Base-by-base conservation (phyloP, 2,329 filamentous ascomycete genomes). In the Verticillium klebahnii region DNA sequence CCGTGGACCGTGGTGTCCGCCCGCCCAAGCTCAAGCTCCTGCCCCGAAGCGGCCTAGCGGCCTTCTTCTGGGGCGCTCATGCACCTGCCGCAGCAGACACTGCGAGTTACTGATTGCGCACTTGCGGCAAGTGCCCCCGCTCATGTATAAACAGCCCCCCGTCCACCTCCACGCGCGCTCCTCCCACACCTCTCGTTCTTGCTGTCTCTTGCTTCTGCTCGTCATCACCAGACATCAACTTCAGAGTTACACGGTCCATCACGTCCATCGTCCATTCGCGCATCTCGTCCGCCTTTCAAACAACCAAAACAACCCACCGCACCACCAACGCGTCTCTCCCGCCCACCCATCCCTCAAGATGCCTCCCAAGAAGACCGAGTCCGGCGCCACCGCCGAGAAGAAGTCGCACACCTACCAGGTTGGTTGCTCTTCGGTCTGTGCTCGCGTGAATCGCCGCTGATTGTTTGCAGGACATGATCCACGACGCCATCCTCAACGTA, bases 401-500 rank as follows among this genome's bases (percentile, higher is more conserved):
- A 69, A 74, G 69, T 72, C 76, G 66, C 83, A 86, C 71, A 82
- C 81, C 66, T 87, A 87, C 76, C 84, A 86, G 81, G 84, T 86
- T 73, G 69, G 82, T 76, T 68, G 32, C 64, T 39, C 62, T 23
- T 2, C 63, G 56, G 58, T 19, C 64, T 67, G 64, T 58, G 37
- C 57, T 54, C 69, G 36, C 63, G 57, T 57, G 55, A 62, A 62
- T 62, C 61, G 58, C 57, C 68, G 67, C 78, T 81, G 74, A 82
- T 71, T 36, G 3, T 2, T 39, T 65, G 39, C 64, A 87, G 84
- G 84, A 85, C 71, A 87, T 87, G 84, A 87, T 87, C 72, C 84
- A 80, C 60, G 84, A 87, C 72, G 84, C 83, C 60, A 87, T 87
- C 71, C 74, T 85, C 72, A 79, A 81, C 75, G 84, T 87, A 86